Base-by-base conservation (phyloP, 805 yeast genomes). In the Candida sanyiensis region DNA sequence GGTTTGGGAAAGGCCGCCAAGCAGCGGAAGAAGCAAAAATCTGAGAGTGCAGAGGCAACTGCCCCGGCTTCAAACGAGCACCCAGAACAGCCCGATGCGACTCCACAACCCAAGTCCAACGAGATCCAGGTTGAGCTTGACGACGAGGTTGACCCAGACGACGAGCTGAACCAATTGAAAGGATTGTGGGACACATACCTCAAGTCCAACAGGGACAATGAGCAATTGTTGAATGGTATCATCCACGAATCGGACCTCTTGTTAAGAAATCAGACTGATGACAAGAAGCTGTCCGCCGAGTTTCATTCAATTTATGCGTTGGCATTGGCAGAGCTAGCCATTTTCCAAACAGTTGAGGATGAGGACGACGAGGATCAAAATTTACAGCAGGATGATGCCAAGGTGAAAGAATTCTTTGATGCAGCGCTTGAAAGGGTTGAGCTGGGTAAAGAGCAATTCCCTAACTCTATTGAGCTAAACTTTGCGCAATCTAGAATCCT, bases 231-330 rank as follows among this genome's bases (percentile, higher is more conserved):
- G 42, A 83, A 88, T 52, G 97, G 96, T 18, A 71, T 89, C 5
- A 73, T 90, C n/a, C 96, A 89, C 51, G 97, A 90, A 57, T 83
- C 95, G 63, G 96, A 90, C 53, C 64, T 94, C 35, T 57, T 87
- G 24, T 66, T 88, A 47, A 68, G 89, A 55, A 47, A 54, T 31
- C 47, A 54, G 27, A 43, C 40, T 6, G 56, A 53, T 20, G 49
- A 56, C 43, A 42, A 44, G 17, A 45, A 47, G 37, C 41, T 73
- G 20, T 68, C 72, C 20, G 75, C 73, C 25, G 67, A 65, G 31
- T 84, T 88, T 56, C 82, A 84, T 54, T 65, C 81, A 5, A 74
- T 83, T 22, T 90, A 88, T 59, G 89, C 87, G 0, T 62, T 77
- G 32, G 80, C 95, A 0, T 62, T 84, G 30, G 69, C 77, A 28